These are phyloP conservation scores for Lipomyces mesembrius DNA, from an alignment of 805 yeast genomes.

Conservation along the genomic window DNA sequence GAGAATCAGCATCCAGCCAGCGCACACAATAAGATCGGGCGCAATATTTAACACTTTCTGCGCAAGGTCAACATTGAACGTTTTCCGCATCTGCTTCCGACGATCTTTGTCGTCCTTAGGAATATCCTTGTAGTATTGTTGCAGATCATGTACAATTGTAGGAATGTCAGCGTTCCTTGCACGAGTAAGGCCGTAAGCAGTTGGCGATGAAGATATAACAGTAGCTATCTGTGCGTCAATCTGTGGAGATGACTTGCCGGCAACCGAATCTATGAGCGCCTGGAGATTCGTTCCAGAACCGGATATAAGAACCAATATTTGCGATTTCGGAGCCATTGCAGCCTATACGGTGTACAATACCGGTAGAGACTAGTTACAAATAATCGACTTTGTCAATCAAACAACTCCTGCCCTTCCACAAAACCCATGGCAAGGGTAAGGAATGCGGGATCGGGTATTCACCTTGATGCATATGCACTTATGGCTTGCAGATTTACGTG, in stretches of 20 bases:
- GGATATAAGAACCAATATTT: slow-evolving; percentile 78
- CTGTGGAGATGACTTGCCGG: slow-evolving; percentile 25
- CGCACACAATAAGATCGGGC: slow-evolving; percentile 92
- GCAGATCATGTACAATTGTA: slow-evolving; percentile 70
- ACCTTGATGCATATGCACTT: not conserved
- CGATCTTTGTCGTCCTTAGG: slow-evolving; percentile 67
- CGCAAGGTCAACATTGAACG: slow-evolving; percentile 81
- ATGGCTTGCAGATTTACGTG: not conserved
- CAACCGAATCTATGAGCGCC: slow-evolving; percentile 72
- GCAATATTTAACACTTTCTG: slow-evolving; percentile 61
- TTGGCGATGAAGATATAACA: slow-evolving; percentile 82
- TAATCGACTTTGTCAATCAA: too few species aligned
- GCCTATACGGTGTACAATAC: not conserved
- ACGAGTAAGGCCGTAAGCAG: slow-evolving; percentile 86
- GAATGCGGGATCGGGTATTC: too few species aligned
- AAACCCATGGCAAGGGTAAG: not conserved
- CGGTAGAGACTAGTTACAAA: too few species aligned
- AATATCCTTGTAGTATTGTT: slow-evolving; percentile 71
- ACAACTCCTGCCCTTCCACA: not conserved
- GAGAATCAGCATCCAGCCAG: slow-evolving; percentile 97
- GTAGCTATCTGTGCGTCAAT: slow-evolving; percentile 59
- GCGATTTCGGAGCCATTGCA: slow-evolving; percentile 11
- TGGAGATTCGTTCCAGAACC: slow-evolving; percentile 97
- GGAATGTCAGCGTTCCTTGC: slow-evolving; percentile 74
- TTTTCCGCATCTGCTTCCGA: slow-evolving; percentile 65